Base-by-base conservation (phyloP, 2,329 filamentous ascomycete genomes). In the Epichloe baconii region DNA sequence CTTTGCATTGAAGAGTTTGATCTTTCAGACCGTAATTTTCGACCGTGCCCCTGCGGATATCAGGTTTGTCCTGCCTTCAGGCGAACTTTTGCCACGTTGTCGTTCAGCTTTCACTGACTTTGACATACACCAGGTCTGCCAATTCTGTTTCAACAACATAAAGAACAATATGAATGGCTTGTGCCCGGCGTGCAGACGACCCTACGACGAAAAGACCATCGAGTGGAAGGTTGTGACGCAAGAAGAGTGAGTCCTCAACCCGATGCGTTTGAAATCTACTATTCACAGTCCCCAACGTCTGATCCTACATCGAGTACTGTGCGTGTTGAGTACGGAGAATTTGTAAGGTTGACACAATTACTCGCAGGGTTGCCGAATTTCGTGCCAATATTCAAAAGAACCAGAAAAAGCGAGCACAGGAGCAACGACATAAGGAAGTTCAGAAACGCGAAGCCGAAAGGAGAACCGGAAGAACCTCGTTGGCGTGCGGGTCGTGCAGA, bases 141-240 rank as follows among this genome's bases (percentile, higher is more conserved):
- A 98, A 75, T 98, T 98, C 71, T 98, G 93, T 72, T 98, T 91
- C 75, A 96, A 98, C 71, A 98, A 97, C 67, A 94, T 98, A 67
- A 95, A 94, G 71, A 95, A 86, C 61, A 96, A 96, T 62, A 89
- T 95, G 79, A 97, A 96, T 65, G 90, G 91, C 37, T 78, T 96
- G 52, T 98, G 93, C 68, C 93, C 93, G n/a, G 95, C 95, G 59
- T 98, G 93, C 67, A 82, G 93, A 69, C 80, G 93, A 66, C 85
- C 88, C 5, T 98, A 98, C 68, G 89, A 96, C 67, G 94, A 98
- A 60, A 91, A 91, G 66, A 94, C 89, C 34, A 97, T 98, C 66
- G 82, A 96, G 69, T 98, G 89, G 79, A 95, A 95, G 70, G 85
- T 93, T 52, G 88, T 95, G 53, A 95, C 91, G 51, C 81, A 81